phyloP scores from a whole-genome alignment of 345 rosid genomes.

The Eucalyptus marginata region DNA sequence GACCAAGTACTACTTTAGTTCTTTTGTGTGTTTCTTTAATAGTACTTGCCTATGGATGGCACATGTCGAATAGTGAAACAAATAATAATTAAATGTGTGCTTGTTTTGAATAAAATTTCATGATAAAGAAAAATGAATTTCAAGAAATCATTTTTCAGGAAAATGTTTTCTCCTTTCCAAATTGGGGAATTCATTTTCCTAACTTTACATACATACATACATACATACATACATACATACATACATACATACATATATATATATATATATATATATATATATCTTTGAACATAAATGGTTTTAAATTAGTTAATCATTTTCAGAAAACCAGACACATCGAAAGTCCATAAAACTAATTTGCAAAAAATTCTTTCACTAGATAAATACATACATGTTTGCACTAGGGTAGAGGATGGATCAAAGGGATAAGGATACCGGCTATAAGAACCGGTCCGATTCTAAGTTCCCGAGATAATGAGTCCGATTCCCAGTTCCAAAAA shows the following conservation, averaged over 20 bases:
- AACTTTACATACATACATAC: too few species aligned
- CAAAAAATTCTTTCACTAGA: not conserved
- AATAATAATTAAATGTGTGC: not conserved
- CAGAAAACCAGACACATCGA: not conserved
- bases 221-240: not conserved
- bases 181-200: not conserved
- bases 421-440: not conserved
- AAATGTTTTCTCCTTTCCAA: not conserved
- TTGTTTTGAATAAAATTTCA: not conserved
- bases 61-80: not conserved
- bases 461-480: not conserved
- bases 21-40: not conserved
- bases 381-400: not conserved
- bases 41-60: not conserved
- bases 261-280: not conserved
- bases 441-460: accelerated
- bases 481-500: accelerated
- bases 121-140: not conserved
- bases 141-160: not conserved
- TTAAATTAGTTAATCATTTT: not conserved
- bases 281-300: not conserved
- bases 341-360: not conserved
- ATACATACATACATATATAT: too few species aligned
- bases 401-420: not conserved
- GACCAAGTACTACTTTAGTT: not conserved